Conservation (phyloP, 2,329 filamentous ascomycete species). For the Talaromyces sp. region DNA sequence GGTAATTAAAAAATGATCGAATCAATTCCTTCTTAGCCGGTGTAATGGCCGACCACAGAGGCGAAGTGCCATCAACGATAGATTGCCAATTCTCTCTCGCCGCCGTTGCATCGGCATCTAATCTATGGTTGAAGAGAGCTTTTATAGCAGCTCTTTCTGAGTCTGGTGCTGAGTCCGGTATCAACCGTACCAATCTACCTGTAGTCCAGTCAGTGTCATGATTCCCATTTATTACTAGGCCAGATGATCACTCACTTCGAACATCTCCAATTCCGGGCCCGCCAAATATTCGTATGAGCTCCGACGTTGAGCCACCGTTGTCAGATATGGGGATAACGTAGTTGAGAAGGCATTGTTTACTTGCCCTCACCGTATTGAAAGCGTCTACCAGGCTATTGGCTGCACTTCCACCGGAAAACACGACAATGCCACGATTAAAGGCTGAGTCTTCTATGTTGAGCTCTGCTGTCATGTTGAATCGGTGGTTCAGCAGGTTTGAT, state of each 20-base stretch:
- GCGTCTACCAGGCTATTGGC: constrained; percentile 92
- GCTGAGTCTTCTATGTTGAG: not conserved
- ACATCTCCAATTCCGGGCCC: constrained; percentile 83
- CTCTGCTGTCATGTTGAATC: not conserved
- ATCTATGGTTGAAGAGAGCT: constrained; percentile 79
- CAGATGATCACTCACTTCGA: constrained; percentile 55
- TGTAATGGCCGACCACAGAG: constrained; percentile 68
- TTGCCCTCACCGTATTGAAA: constrained; percentile 65
- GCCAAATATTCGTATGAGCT: constrained; percentile 90
- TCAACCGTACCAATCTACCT: constrained; percentile 87
- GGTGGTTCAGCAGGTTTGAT: not conserved
- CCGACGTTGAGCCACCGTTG: constrained; percentile 90
- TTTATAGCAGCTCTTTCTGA: constrained; percentile 72
- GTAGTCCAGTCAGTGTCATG: not conserved
- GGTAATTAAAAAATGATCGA: constrained; percentile 70
- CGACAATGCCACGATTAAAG: constrained; percentile 60
- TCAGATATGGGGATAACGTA: constrained; percentile 95
- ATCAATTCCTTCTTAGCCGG: constrained; percentile 73
- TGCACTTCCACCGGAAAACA: constrained; percentile 91
- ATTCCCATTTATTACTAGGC: not conserved
- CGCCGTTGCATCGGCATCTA: constrained; percentile 58
- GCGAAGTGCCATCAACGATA: constrained; percentile 78
- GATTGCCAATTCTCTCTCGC: constrained; percentile 81
- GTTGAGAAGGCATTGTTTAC: constrained; percentile 65
- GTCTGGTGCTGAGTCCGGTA: constrained; percentile 62